Conservation (phyloP, 352 stramenopile species). For the Aphanomyces cochlioides region DNA sequence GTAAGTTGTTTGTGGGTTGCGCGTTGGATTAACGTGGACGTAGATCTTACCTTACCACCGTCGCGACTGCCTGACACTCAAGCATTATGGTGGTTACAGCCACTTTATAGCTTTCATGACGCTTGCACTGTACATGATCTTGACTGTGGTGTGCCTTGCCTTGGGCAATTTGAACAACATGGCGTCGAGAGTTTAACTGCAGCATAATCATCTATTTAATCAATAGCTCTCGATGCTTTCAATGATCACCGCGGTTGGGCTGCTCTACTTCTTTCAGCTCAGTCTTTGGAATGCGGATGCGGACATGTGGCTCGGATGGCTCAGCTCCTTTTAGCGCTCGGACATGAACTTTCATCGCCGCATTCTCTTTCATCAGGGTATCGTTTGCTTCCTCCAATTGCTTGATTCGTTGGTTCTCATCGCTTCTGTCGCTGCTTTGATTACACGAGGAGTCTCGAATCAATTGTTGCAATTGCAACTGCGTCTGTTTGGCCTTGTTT, state of each 20-base stretch:
- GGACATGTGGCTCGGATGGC: slow-evolving; percentile 20
- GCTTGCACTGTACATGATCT: background rate
- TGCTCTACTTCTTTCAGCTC: slow-evolving; percentile 21
- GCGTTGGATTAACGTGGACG: background rate
- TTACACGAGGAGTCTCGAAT: slow-evolving; percentile 54
- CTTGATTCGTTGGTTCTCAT: slow-evolving; percentile 46
- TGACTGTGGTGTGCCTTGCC: background rate
- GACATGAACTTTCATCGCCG: slow-evolving; percentile 24
- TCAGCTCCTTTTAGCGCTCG: slow-evolving; percentile 19
- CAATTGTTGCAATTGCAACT: slow-evolving; percentile 73
- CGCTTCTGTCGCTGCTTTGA: slow-evolving; percentile 35
- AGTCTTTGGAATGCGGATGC: slow-evolving; percentile 25
- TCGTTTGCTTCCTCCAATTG: slow-evolving; percentile 77
- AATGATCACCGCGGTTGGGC: background rate
- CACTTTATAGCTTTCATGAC: background rate
- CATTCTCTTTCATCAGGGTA: slow-evolving; percentile 58
- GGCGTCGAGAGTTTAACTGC: background rate
- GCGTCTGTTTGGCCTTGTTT: slow-evolving; percentile 81
- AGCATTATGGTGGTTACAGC: slow-evolving; percentile 18
- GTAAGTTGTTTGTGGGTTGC: too few species aligned
- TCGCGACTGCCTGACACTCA: slow-evolving; percentile 2
- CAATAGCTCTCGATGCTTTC: background rate
- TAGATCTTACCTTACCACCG: slow-evolving; percentile 8
- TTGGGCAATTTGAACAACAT: background rate
- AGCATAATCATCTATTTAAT: too few species aligned